Evolutionary conservation across 1,284 basidiomycete genomes (phyloP).

Genomic region (Tylopilus orsonianus): DNA sequence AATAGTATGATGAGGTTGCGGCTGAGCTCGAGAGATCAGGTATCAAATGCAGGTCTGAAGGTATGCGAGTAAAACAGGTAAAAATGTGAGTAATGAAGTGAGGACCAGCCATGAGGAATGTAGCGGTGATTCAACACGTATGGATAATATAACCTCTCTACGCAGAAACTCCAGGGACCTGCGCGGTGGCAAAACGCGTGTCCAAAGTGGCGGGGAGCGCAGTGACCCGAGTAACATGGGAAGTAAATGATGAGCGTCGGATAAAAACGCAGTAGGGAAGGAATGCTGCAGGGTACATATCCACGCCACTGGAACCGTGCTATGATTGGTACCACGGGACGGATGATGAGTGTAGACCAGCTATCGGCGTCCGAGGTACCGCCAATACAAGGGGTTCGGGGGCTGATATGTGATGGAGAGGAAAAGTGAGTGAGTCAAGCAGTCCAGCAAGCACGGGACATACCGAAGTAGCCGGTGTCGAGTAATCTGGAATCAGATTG

Average conservation of each 20-base stretch:
- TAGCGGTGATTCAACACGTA: slow-evolving; percentile 14
- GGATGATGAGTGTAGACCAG: not conserved
- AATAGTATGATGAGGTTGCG: slow-evolving; percentile 26
- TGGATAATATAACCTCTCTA: slow-evolving; percentile 3
- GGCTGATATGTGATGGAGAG: slow-evolving; percentile 45
- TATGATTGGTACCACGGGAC: slow-evolving; percentile 10
- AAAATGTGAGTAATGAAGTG: slow-evolving; percentile 1
- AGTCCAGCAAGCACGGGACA: slow-evolving; percentile 20
- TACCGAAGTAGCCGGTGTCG: slow-evolving; percentile 54
- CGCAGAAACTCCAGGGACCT: slow-evolving; percentile 5
- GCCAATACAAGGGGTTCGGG: slow-evolving; percentile 63
- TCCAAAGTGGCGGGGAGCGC: slow-evolving; percentile 9
- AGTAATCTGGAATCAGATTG: slow-evolving; percentile 46
- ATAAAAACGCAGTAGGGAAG: slow-evolving; percentile 5
- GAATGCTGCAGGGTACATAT: slow-evolving; percentile 2
- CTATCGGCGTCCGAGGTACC: slow-evolving; percentile 63
- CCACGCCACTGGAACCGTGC: slow-evolving; percentile 7
- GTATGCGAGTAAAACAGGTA: slow-evolving; percentile 11
- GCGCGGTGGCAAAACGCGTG: slow-evolving; percentile 2
- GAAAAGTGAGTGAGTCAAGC: slow-evolving; percentile 2
- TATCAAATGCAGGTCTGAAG: slow-evolving; percentile 22
- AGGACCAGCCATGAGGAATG: slow-evolving; percentile 24
- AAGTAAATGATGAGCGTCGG: slow-evolving; percentile 6
- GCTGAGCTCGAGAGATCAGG: slow-evolving; percentile 20
- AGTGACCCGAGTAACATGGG: slow-evolving; percentile 4